Evolutionary conservation across 2,329 filamentous ascomycete genomes (phyloP).

Genomic region (Colletotrichum sp.): DNA sequence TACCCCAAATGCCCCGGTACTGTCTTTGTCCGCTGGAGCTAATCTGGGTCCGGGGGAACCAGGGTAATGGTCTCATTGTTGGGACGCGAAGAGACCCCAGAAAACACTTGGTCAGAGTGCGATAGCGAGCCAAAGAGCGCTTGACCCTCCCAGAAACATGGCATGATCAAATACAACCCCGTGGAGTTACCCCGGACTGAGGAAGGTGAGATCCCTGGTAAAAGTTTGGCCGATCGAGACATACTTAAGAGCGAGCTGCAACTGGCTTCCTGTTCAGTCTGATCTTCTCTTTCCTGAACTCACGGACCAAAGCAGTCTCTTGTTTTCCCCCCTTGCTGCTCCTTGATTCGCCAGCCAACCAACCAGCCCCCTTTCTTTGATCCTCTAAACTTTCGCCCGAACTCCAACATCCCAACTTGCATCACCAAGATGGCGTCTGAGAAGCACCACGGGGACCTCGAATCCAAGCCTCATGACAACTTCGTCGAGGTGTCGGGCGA

Average conservation of each 20-base stretch:
- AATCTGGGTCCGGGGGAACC: neutral
- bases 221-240: neutral
- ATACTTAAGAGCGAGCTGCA: neutral
- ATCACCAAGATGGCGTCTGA: neutral
- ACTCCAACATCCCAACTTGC: neutral
- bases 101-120: neutral
- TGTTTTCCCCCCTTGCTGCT: neutral
- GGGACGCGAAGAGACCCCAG: neutral
- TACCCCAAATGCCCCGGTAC: slow-evolving; percentile 7
- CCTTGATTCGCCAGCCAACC: neutral
- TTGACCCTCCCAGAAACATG: neutral
- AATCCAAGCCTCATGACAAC: slow-evolving; percentile 27
- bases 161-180: neutral
- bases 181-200: slow-evolving; percentile 10
- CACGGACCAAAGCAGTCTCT: neutral
- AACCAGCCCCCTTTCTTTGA: neutral
- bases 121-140: neutral
- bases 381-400: neutral
- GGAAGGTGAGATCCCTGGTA: neutral
- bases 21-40: slow-evolving; percentile 2
- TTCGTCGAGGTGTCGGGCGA: slow-evolving; percentile 26
- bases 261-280: neutral
- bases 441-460: slow-evolving; percentile 21
- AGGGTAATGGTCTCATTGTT: neutral
- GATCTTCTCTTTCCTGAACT: neutral